phyloP scores from a whole-genome alignment of 1,139 yeast genomes.

The Kodamaea sp. region DNA sequence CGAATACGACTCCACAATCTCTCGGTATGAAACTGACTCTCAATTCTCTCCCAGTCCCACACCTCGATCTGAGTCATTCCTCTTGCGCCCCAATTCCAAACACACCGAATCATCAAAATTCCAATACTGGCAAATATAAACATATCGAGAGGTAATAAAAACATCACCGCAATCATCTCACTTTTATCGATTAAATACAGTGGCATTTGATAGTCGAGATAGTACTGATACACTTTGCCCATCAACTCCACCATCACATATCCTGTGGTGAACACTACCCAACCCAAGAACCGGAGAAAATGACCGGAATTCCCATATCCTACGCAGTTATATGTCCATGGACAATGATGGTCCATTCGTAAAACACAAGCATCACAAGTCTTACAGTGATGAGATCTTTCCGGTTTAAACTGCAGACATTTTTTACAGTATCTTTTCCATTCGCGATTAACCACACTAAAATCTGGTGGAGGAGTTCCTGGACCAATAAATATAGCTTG shows the following conservation, averaged over 20 bases:
- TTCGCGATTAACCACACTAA: slow-evolving; percentile 30
- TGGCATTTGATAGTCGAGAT: slow-evolving; percentile 54
- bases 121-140: slow-evolving; percentile 59
- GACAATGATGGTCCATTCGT: slow-evolving; percentile 82
- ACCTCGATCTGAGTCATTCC: slow-evolving; percentile 92
- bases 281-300: slow-evolving; percentile 69
- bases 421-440: slow-evolving; percentile 66
- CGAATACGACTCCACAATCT: slow-evolving; percentile 50
- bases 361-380: slow-evolving; percentile 59
- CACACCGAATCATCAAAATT: slow-evolving; percentile 58
- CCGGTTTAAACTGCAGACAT: slow-evolving; percentile 67
- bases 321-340: slow-evolving; percentile 85
- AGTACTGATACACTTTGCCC: slow-evolving; percentile 43
- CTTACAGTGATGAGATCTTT: slow-evolving; percentile 77
- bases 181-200: slow-evolving; percentile 51
- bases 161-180: slow-evolving; percentile 54
- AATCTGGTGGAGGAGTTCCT: slow-evolving; percentile 52
- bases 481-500: slow-evolving; percentile 58
- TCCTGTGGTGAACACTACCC: slow-evolving; percentile 60
- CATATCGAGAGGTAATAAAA: slow-evolving; percentile 52
- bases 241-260: slow-evolving; percentile 45
- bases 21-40: slow-evolving; percentile 54
- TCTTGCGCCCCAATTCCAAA: slow-evolving; percentile 48
- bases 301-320: slow-evolving; percentile 80
- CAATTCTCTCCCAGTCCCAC: slow-evolving; percentile 88